A percentile compares a stretch with the other conserved stretches of the same genome.
Evolutionary conservation across 2,329 filamentous ascomycete genomes (phyloP).

Genomic region (Penicillium aurantiogriseum): DNA sequence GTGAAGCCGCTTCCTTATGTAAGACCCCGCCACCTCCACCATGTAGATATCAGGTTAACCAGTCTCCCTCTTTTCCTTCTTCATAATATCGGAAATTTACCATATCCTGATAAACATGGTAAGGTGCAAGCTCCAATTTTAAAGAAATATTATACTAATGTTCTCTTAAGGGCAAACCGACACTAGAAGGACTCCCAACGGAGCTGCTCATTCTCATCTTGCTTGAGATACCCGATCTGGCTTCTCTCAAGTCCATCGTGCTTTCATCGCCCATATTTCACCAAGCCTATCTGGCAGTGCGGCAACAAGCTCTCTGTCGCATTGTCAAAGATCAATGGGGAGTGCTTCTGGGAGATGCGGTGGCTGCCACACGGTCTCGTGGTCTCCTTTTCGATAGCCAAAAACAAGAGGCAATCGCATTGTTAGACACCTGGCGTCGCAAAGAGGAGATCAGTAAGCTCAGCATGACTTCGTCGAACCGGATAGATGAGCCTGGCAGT

Average conservation of each 20-base stretch:
- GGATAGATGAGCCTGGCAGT: neutral
- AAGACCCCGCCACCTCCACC: neutral
- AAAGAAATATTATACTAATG: neutral
- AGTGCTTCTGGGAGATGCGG: slow-evolving; percentile 13
- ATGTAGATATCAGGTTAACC: neutral
- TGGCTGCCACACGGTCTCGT: slow-evolving; percentile 21
- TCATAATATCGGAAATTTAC: neutral
- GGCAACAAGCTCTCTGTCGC: slow-evolving; percentile 8
- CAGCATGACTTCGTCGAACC: too few species aligned
- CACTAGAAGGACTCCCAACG: slow-evolving; percentile 13
- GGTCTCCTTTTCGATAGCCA: slow-evolving; percentile 2
- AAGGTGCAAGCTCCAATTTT: too few species aligned
- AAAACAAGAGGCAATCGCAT: slow-evolving; percentile 14
- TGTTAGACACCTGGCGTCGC: slow-evolving; percentile 20
- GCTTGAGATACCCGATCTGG: slow-evolving; percentile 9
- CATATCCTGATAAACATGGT: neutral
- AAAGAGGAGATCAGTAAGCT: slow-evolving; percentile 14
- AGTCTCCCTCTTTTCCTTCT: neutral
- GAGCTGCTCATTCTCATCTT: slow-evolving; percentile 21
- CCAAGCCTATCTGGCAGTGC: slow-evolving; percentile 11
- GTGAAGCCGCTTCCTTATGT: neutral
- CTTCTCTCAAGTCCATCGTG: slow-evolving; percentile 15
- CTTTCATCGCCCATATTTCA: slow-evolving; percentile 18
- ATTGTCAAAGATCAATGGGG: neutral
- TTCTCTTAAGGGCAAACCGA: neutral